Evolutionary conservation across 164 flowering plant species (phyloP).

Genomic region (Stephania cephalantha): DNA sequence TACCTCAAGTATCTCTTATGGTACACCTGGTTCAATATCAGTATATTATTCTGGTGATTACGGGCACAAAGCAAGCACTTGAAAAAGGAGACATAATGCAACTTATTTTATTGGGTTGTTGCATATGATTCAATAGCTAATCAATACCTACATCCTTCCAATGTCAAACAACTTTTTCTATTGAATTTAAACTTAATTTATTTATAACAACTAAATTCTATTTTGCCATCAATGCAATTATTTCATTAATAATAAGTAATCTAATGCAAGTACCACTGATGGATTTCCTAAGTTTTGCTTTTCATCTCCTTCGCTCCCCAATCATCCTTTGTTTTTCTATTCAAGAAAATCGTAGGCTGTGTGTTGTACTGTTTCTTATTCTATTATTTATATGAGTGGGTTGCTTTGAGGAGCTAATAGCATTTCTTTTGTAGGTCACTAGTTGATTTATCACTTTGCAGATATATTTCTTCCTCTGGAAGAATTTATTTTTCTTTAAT

Average conservation of each 20-base stretch:
- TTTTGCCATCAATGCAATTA: not conserved
- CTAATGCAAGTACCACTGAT: not conserved
- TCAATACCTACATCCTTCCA: not conserved
- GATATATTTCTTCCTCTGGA: constrained; percentile 96
- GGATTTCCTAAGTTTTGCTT: not conserved
- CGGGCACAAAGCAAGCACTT: too few species aligned
- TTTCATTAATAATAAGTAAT: not conserved
- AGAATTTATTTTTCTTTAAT: constrained; percentile 42
- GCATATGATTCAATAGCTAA: not conserved
- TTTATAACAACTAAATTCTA: not conserved
- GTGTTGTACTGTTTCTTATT: not conserved
- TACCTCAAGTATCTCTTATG: too few species aligned
- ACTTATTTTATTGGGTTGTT: too few species aligned
- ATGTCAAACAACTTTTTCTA: not conserved
- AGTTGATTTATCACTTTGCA: constrained; percentile 24
- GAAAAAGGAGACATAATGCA: too few species aligned
- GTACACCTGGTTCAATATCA: too few species aligned
- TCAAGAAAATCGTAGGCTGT: not conserved
- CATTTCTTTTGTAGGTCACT: not conserved
- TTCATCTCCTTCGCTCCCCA: not conserved
- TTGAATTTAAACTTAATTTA: not conserved
- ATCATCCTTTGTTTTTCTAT: not conserved
- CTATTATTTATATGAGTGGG: not conserved
- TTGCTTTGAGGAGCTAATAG: not conserved
- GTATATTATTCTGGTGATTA: too few species aligned